These are phyloP conservation scores for Pisolithus tinctorius DNA, from an alignment of 768 basidiomycete genomes.

Conservation along the genomic window DNA sequence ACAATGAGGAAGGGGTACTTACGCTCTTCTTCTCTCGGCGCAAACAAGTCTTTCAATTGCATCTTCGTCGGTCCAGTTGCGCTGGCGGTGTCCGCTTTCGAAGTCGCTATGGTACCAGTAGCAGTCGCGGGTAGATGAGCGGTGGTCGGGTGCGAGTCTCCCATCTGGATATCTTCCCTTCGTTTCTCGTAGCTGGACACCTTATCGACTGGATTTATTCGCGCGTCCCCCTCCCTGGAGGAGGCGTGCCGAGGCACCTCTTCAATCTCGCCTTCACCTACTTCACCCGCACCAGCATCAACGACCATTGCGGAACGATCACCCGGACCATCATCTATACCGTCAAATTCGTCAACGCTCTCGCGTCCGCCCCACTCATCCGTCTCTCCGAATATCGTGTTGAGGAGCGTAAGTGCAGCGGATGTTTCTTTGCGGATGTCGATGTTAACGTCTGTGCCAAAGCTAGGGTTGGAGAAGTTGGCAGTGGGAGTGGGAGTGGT, in stretches of 20 bases:
- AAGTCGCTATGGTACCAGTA: too few species aligned
- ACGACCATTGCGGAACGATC: neutral
- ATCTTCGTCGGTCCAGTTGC: conserved; percentile 16
- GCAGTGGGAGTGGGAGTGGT: too few species aligned
- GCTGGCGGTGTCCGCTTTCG: too few species aligned
- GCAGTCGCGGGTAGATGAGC: too few species aligned
- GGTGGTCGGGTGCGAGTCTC: too few species aligned
- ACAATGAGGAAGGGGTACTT: conserved; percentile 5
- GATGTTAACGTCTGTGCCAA: neutral
- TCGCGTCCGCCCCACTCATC: conserved; percentile 59
- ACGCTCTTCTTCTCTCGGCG: conserved; percentile 63
- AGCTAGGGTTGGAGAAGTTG: too few species aligned
- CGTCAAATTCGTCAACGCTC: conserved; percentile 50
- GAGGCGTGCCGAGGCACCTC: too few species aligned
- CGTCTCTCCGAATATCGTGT: conserved; percentile 45
- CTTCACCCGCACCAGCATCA: conserved; percentile 12
- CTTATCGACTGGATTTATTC: too few species aligned
- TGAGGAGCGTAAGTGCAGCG: conserved; percentile 31
- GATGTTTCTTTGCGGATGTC: conserved; percentile 11
- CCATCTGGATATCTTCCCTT: too few species aligned
- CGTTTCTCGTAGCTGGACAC: too few species aligned
- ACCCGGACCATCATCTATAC: conserved; percentile 13
- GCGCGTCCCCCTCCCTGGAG: too few species aligned
- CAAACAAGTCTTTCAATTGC: conserved; percentile 41
- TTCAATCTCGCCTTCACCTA: conserved; percentile 20